Percentiles rank a stretch among this genome's conserved stretches.
Evolutionary conservation across 768 basidiomycete genomes (phyloP).

Genomic region (Clavaria fumosa): DNA sequence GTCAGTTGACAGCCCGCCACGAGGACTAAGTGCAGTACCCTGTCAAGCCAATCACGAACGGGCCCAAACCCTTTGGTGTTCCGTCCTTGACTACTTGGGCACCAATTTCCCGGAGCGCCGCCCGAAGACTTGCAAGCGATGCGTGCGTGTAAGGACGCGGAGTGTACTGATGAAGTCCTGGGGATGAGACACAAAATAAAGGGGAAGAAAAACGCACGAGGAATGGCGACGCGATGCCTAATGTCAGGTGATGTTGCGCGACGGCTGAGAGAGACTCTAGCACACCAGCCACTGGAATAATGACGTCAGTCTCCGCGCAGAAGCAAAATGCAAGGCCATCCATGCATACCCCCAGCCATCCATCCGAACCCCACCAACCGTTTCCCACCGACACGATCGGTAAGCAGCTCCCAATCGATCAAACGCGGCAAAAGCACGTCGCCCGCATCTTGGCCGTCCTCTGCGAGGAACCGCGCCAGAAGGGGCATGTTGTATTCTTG

Average conservation of each 20-base stretch:
- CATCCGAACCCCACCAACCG: slow-evolving; percentile 83
- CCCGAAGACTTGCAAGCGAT: slow-evolving; percentile 35
- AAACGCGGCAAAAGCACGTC: slow-evolving; percentile 29
- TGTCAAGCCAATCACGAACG: slow-evolving; percentile 69
- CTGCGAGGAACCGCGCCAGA: slow-evolving; percentile 43
- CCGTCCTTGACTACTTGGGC: slow-evolving; percentile 37
- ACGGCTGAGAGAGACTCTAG: slow-evolving; percentile 69
- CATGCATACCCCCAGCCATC: slow-evolving; percentile 67
- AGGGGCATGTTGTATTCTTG: slow-evolving; percentile 77
- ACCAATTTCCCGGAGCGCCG: slow-evolving; percentile 42
- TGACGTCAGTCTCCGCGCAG: not conserved
- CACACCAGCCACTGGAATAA: slow-evolving; percentile 54
- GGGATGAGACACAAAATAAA: slow-evolving; percentile 4
- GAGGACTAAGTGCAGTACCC: slow-evolving; percentile 33
- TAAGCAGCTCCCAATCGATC: slow-evolving; percentile 79
- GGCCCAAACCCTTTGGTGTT: slow-evolving; percentile 50
- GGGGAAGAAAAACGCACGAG: slow-evolving; percentile 6
- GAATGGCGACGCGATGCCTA: slow-evolving; percentile 72
- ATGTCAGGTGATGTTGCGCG: slow-evolving; percentile 63
- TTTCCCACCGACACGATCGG: slow-evolving; percentile 40
- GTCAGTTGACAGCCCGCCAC: not conserved
- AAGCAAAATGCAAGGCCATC: not conserved
- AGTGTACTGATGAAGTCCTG: slow-evolving; percentile 35
- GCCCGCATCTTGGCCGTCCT: slow-evolving; percentile 4
- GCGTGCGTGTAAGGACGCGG: slow-evolving; percentile 68